Base-by-base conservation (phyloP, 345 rosid genomes). In the Salix caprea region DNA sequence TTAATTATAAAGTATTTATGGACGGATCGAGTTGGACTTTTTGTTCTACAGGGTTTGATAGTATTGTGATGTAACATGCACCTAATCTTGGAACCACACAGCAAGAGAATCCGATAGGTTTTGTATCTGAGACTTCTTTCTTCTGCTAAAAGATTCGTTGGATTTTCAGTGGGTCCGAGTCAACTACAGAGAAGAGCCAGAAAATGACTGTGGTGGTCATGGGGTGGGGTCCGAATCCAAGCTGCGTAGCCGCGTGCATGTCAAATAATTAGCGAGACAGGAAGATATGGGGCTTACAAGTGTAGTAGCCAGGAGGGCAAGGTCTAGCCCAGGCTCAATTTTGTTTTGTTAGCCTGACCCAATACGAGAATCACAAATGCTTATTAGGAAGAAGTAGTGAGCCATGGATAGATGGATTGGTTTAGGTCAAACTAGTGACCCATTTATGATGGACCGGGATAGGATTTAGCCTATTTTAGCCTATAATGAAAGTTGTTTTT, bases 31-130 rank as follows among this genome's bases (percentile, higher is more conserved):
- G 69, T 71, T 80, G 70, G 71, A 73, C 68, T 7, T 66, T 76
- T 74, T 77, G 65, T 75, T 79, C 81, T 72, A 75, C 71, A 61
- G 69, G 66, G 69, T 74, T 37, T 71, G 66, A 76, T 76, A 40
- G 69, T 71, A 30, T 28, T 50, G 46, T 80, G 85, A 78, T 80
- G 89, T 76, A 73, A 73, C 67, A 61, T 70, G 65, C 75, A 84
- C 89, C 89, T 82, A 86, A 84, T 76, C 87, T 82, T 72, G 85
- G 69, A 73, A 67, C 75, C 67, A 70, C 73, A 40, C 28, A 13
- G 21, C 10, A 21, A 15, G 42, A 67, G 39, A 72, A 23, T 39
- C 73, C 1, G 65, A 5, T 50, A 62, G 64, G 61, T 60, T 42
- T 68, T 48, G 4, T 32, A 15, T 1, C 28, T 42, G 73, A 26